These are phyloP conservation scores for Suillus bovinus DNA, from an alignment of 768 basidiomycete species.

Conservation along the genomic window DNA sequence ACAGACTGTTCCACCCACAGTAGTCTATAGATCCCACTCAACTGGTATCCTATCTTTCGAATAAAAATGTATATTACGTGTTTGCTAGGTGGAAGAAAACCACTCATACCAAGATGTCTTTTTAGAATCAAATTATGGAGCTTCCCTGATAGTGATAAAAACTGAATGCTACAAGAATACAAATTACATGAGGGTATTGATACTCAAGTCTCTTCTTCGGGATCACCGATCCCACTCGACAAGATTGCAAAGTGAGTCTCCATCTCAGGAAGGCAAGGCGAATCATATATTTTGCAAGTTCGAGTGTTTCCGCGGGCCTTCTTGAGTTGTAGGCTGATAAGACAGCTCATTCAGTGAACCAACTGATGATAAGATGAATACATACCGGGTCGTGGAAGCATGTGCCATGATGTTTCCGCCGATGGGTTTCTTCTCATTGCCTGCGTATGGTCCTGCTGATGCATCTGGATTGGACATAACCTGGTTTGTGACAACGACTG, in stretches of 20 bases:
- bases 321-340: slow-evolving; percentile 76
- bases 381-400: slow-evolving; percentile 93
- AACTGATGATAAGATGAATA: not conserved
- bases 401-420: slow-evolving; percentile 99
- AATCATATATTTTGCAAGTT: slow-evolving; percentile 96
- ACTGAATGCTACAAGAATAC: slow-evolving; percentile 3
- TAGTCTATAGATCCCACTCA: slow-evolving; percentile 43
- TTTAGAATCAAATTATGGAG: slow-evolving; percentile 12
- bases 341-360: slow-evolving; percentile 14
- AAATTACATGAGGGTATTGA: slow-evolving; percentile 1
- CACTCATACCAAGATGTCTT: slow-evolving; percentile 14
- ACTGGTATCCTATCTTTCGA: slow-evolving; percentile 39
- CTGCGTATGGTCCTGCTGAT: slow-evolving; percentile 81
- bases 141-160: slow-evolving; percentile 15
- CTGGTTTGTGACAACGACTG: slow-evolving; percentile 96
- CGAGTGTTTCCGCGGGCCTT: slow-evolving; percentile 92
- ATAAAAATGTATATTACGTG: slow-evolving; percentile 10
- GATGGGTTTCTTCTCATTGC: slow-evolving; percentile 97
- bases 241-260: slow-evolving; percentile 96
- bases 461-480: slow-evolving; percentile 99
- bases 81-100: not conserved
- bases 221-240: slow-evolving; percentile 88
- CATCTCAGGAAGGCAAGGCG: slow-evolving; percentile 94
- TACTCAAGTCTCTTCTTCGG: slow-evolving; percentile 75
- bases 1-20: slow-evolving; percentile 36